Evolutionary conservation across 768 basidiomycete genomes (phyloP), one percentile per base, ranked within the genome.

Genomic region (Mrakia hoshinonis): DNA sequence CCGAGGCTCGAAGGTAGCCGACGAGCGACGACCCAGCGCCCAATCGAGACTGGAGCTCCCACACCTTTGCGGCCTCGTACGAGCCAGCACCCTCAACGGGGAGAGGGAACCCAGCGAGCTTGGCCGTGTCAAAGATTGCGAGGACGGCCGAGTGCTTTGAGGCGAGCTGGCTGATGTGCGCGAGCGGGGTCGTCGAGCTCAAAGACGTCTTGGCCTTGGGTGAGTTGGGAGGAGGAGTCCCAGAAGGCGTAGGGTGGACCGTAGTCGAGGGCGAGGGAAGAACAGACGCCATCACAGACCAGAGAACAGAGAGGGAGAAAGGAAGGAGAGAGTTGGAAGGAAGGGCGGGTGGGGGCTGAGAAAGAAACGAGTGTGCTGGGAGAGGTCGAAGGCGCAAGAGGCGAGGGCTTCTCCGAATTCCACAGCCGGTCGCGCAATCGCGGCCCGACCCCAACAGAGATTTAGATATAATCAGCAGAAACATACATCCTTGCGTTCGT

Each of bases 1-100:
- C 39, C 13, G 66, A 60, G 39, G 74, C 54, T 51, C 62, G 64
- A n/a, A 77, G 58, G 77, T 73, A 77, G 46, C 93, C 90, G 68
- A 90, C 84, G 74, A 94, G 82, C 76, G 85, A 84, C 70, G 92
- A 79, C 11, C 92, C 92, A 22, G 92, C 91, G 60, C 92, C 92
- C 6, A 87, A 84, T 71, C 92, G 83, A 29, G 90, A 91, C 81
- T 95, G 91, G 74, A 91, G 82, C 65, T 85, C 81, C 52, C 89
- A 83, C 6, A 89, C 85, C 55, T 73, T 67, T 4, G 76, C 73
- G 6, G 15, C 24, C 38, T 69, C 67, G 67, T 69, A 63, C 11
- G 67, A 51, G 36, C 34, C 20, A 39, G 48, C 39, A 43, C 36
- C 54, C 2, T 52, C 29, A 7, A 54, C n/a, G 2, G 70, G 70